Base-by-base conservation (phyloP, 208 protist species). In the Crithidia acanthocephali region DNA sequence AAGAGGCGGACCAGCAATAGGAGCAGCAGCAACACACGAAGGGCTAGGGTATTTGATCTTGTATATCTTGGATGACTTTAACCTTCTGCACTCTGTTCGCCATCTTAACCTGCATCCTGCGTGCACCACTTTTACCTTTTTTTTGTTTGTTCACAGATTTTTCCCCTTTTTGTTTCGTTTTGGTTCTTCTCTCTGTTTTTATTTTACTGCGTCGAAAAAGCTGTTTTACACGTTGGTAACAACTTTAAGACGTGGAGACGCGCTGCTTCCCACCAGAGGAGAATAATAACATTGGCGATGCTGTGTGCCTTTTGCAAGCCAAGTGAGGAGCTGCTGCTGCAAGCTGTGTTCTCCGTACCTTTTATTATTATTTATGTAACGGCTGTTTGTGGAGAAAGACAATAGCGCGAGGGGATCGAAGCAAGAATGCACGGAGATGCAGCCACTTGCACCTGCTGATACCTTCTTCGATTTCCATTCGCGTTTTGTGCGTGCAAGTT, bases 101-200 rank as follows among this genome's bases (percentile, higher is more conserved):
- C 16, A 9, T 55, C 30, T 32, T 55, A 23, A 13, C 37, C 6
- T 13, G 44, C 18, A 48, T 6, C 9, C 44, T 48, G 9, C 16
- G 44, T 48, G 57, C 22, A 62, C 40, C 3, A 27, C 4, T n/a
- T 35, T 37, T 22, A 23, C 35, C 4, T 40, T 52, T 6, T 35
- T 50, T 33, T 13, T 45, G 30, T 20, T 58, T 60, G 55, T 28
- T 58, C 52, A 58, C 55, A 45, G 55, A 45, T 60, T 28, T 50
- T 6, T 50, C 1, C 30, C 2, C 13, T 25, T n/a, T 32, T 50
- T 32, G 20, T 11, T 44, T 16, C 20, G 18, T 33, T 11, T 44
- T 44, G 55, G 9, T 18, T 44, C 32, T 5, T n/a, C n/a, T n/a
- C n/a, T n/a, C n/a, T n/a, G n/a, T n/a, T 13, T 40, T 40, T 11